Base-by-base conservation (phyloP, 2,329 filamentous ascomycete genomes). In the Fusarium mangiferae region DNA sequence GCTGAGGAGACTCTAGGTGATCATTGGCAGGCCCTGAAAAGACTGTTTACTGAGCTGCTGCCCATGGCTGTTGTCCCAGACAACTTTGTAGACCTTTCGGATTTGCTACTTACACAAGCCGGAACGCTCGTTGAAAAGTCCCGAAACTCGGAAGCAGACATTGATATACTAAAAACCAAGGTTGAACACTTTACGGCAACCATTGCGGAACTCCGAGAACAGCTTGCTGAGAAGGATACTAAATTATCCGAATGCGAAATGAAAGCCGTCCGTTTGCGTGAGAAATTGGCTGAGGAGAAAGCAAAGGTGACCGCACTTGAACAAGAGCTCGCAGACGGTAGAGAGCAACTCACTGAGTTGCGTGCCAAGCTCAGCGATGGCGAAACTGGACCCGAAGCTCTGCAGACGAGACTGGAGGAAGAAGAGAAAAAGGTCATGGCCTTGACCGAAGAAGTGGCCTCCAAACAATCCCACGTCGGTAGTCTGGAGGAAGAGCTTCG, bases 321-420 rank as follows among this genome's bases (percentile, higher is more conserved):
- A 75, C 80, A 78, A 35, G 89, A 92, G 76, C 81, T 91, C 7
- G 85, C 88, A 5, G 90, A 93, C 63, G 90, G 93, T 68, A 90
- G 93, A 44, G 85, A 88, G 20, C 92, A 96, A 75, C 86, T 97
- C 28, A 89, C 87, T 65, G 85, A 88, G 35, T 84, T 97, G 28
- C 90, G 93, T 64, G 85, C 86, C 22, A 93, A 92, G 80, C 91
- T 97, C 78, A 90, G 93, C 3, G 93, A 95, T 73, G 95, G 94
- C 22, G 94, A 96, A 81, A 95, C 91, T 7, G 94, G 94, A 10
- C 95, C 94, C 0, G 94, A 95, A 81, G 91, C 90, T 35, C 84
- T 98, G 62, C 91, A 93, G 62, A 92, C 92, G 81, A 90, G 91
- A 62, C 87, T 97, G 7, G 90, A 92, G 46, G 93, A 94, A 65